Conservation (phyloP, 179 eudicot genomes). For the Camellia oleifera region DNA sequence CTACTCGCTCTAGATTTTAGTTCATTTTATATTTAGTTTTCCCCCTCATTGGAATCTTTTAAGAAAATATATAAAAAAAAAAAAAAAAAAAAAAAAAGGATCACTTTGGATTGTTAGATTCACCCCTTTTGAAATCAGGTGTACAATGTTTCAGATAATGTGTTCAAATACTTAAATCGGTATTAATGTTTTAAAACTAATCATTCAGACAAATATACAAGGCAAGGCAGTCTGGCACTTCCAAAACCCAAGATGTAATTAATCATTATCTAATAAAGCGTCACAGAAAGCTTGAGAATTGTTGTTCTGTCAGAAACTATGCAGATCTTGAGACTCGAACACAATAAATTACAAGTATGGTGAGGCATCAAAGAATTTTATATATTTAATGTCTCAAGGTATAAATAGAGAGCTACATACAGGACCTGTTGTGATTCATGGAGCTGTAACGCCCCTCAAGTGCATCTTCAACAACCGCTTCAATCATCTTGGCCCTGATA, state of each 20-base stretch:
- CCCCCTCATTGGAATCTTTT: no score
- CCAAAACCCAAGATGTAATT: not conserved
- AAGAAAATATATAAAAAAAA: not conserved
- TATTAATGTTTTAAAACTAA: not conserved
- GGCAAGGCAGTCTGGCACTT: not conserved
- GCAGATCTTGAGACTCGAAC: not conserved
- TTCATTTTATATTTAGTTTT: no score
- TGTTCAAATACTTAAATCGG: not conserved
- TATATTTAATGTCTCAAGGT: not conserved
- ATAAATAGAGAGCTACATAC: not conserved
- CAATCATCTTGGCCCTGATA: conserved; percentile 60
- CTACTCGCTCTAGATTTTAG: no score
- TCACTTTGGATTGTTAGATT: not conserved
- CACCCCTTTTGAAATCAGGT: no score
- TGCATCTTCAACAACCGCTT: not conserved
- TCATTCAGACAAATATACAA: not conserved
- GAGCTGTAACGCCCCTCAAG: not conserved
- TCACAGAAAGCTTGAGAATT: not conserved
- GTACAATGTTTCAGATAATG: no score
- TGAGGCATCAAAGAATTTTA: not conserved
- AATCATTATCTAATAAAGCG: not conserved
- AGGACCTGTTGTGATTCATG: not conserved
- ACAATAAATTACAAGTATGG: not conserved
- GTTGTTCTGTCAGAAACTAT: not conserved
- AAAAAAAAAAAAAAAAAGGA: not conserved